Evolutionary conservation across 2,329 filamentous ascomycete genomes (phyloP).

Genomic region (Capronia epimyces): DNA sequence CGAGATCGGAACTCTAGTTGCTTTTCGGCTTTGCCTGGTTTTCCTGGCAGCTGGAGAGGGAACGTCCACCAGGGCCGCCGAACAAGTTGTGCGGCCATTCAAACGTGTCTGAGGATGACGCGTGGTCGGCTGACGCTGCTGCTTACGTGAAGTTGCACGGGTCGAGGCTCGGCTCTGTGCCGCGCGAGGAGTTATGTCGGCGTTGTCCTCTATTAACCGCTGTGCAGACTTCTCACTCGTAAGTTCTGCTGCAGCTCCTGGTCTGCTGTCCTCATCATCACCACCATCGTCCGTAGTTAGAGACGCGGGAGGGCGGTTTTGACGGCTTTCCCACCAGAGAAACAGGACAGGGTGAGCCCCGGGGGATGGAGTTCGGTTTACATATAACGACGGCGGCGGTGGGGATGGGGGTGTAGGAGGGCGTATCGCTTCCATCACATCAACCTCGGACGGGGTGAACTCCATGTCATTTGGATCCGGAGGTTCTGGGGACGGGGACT

Average conservation of each 20-base stretch:
- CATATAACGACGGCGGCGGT: neutral
- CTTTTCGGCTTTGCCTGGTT: neutral
- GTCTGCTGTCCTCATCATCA: neutral
- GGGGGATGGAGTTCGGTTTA: neutral
- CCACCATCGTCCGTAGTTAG: neutral
- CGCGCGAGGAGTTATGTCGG: slow-evolving; percentile 6
- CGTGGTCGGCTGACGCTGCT: slow-evolving; percentile 6
- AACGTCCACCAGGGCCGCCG: slow-evolving; percentile 40
- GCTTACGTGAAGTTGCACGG: slow-evolving; percentile 10
- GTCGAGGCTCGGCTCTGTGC: slow-evolving; percentile 1
- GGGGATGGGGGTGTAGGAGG: slow-evolving; percentile 1
- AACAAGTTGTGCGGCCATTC: slow-evolving; percentile 44
- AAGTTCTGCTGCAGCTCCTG: neutral
- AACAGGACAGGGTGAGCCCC: neutral
- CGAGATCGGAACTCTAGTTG: slow-evolving; percentile 5
- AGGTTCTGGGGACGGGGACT: slow-evolving; percentile 10
- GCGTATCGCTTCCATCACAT: slow-evolving; percentile 10
- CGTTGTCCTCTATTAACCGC: slow-evolving; percentile 3
- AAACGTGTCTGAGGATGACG: slow-evolving; percentile 2
- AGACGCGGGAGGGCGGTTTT: neutral
- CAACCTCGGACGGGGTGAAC: slow-evolving; percentile 11
- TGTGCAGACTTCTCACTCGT: slow-evolving; percentile 5
- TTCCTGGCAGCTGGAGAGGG: neutral
- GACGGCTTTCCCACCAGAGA: neutral
- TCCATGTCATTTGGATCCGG: slow-evolving; percentile 9